These are phyloP conservation scores for Skeletonema tropicum DNA, from an alignment of 108 stramenopile genomes.

Conservation along the genomic window DNA sequence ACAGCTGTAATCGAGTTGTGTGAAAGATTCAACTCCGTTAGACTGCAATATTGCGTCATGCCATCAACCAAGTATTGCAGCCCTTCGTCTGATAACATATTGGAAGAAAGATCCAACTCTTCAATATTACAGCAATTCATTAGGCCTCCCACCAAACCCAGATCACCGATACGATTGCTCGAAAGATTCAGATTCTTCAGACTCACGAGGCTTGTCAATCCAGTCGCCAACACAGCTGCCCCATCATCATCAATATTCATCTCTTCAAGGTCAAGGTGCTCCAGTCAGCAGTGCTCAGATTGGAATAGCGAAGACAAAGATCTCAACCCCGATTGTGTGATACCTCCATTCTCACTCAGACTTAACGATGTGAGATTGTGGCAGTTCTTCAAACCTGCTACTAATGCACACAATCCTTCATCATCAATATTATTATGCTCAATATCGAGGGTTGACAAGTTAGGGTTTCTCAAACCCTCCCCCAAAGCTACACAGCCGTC, in stretches of 20 bases:
- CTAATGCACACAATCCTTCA: background rate
- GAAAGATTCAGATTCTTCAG: background rate
- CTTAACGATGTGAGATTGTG: background rate
- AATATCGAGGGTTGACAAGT: background rate
- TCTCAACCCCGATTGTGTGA: background rate
- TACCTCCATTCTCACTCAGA: background rate
- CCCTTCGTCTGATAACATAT: background rate
- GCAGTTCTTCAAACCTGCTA: background rate
- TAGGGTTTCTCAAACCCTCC: background rate
- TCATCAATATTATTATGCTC: background rate
- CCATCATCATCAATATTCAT: constrained; percentile 1
- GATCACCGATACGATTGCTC: background rate
- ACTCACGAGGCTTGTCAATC: background rate
- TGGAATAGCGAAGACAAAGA: background rate
- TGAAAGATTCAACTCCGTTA: background rate
- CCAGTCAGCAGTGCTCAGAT: background rate
- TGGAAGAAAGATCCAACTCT: background rate
- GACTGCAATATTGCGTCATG: background rate
- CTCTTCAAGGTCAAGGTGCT: background rate
- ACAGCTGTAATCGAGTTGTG: background rate
- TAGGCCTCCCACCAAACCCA: background rate
- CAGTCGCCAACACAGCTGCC: background rate
- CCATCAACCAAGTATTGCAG: background rate
- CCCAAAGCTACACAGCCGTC: background rate
- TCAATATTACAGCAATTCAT: background rate